Conservation (phyloP, 768 basidiomycete species). For the Termitomyces sp. region DNA sequence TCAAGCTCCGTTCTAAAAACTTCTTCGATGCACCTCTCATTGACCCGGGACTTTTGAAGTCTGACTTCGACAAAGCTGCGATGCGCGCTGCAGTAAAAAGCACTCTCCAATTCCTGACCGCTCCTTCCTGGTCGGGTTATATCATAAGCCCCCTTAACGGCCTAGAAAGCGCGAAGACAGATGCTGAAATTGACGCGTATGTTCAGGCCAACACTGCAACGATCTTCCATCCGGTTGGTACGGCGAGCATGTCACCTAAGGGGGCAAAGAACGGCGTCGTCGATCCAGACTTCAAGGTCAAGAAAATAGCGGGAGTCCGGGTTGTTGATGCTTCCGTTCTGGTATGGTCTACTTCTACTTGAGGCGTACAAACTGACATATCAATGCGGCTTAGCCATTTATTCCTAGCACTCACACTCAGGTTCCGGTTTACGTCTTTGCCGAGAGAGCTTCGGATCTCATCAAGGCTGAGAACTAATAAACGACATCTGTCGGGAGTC, state of each 20-base stretch:
- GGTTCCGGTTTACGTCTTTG: background rate
- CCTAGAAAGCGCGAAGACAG: background rate
- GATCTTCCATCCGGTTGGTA: constrained; percentile 16
- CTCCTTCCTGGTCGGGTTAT: constrained; percentile 2
- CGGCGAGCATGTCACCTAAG: constrained; percentile 21
- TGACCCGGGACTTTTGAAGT: constrained; percentile 1
- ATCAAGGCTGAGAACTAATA: background rate
- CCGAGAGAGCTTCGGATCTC: background rate
- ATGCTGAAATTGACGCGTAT: constrained; percentile 5
- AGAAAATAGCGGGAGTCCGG: constrained; percentile 22
- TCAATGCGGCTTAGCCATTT: background rate
- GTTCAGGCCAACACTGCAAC: background rate
- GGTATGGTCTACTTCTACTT: background rate
- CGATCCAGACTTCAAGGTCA: constrained; percentile 26
- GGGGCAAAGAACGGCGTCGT: constrained; percentile 23
- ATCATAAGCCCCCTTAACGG: constrained; percentile 1
- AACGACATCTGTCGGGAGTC: background rate
- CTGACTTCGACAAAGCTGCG: constrained; percentile 3
- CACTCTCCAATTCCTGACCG: constrained; percentile 3
- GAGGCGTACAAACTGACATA: background rate
- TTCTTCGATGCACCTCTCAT: constrained; percentile 7
- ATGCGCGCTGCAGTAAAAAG: constrained; percentile 6
- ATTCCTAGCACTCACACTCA: background rate
- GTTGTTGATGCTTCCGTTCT: constrained; percentile 30
- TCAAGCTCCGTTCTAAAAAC: constrained; percentile 6